Evolutionary conservation across 192 early-diverging fungal genomes (phyloP), one percentile per base, ranked within the genome.

Genomic region (Entomortierella beljakovae): DNA sequence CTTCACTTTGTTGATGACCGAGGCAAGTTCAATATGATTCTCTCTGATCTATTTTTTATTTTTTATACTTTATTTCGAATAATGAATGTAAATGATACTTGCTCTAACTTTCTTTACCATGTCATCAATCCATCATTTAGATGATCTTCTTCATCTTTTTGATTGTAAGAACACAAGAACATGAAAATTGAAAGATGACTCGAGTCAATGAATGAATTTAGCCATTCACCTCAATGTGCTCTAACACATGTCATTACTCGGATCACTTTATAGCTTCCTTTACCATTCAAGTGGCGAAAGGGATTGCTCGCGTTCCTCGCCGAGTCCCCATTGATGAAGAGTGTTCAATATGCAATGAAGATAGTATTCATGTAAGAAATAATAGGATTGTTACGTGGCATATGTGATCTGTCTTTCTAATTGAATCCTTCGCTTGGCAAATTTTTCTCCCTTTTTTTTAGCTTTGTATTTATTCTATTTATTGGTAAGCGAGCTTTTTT

Each of bases 401-500:
- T 60, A 10, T 60, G n/a, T 4, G 5, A 59, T 29, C 57, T 42
- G 38, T 31, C 28, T 26, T 25, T 53, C 8, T 28, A 53, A 3
- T 25, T 53, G 28, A 53, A 3, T 53, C 35, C 35, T 57, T 5
- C 35, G 25, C 31, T 57, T 57, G 18, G 16, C 23, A 16, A 34
- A 1, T 33, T 6, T 28, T 61, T 31, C 22, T 33, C 33, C 31
- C 25, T 20, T 35, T 58, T 37, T 22, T 20, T 18, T 61, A 89
- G 88, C 13, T 85, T 84, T 37, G 81, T 89, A 8, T 84, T 85
- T 26, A 67, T 89, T 25, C 71, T 89, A 16, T 89, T 89, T 28
- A 25, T 85, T 56, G 88, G 88, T 89, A 83, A 68, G 69, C 40
- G 23, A 31, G 37, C 9, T n/a, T 56, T 2, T 28, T 46, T 46